Conservation (phyloP, 2,329 filamentous ascomycete species). For the Stagonosporopsis cucurbitacearum region DNA sequence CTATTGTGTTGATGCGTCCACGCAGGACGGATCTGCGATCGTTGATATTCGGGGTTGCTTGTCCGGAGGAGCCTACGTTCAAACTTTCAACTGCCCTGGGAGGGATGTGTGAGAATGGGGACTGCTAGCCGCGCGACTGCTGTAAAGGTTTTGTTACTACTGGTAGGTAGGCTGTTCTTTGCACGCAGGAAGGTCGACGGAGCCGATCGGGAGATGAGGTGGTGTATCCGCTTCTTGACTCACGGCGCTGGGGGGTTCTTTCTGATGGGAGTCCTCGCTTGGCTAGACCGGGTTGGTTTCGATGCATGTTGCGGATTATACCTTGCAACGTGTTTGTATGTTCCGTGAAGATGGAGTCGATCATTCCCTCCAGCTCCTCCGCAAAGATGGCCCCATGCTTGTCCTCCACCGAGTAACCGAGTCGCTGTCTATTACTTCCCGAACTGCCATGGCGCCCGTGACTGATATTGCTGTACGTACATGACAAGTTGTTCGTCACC, state of each 20-base stretch:
- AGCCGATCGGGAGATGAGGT: constrained; percentile 8
- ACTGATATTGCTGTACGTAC: constrained; percentile 10
- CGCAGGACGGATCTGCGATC: constrained; percentile 30
- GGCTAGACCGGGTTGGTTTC: constrained; percentile 26
- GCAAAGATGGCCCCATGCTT: constrained; percentile 37
- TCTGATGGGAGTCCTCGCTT: constrained; percentile 27
- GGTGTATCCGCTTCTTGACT: constrained; percentile 7
- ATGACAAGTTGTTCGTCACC: constrained; percentile 21
- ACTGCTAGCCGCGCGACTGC: constrained; percentile 20
- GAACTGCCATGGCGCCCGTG: neutral
- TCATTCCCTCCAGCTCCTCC: constrained; percentile 47
- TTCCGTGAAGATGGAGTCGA: constrained; percentile 52
- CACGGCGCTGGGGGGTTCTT: constrained; percentile 26
- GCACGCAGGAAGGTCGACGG: neutral
- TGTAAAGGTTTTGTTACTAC: neutral
- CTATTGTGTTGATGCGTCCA: constrained; percentile 37
- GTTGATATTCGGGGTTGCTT: constrained; percentile 41
- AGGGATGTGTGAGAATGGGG: constrained; percentile 18
- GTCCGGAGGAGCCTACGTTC: constrained; percentile 33
- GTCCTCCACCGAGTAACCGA: constrained; percentile 24
- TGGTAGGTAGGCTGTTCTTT: neutral
- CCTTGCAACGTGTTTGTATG: constrained; percentile 47
- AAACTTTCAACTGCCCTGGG: constrained; percentile 36
- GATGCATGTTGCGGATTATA: constrained; percentile 49
- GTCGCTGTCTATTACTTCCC: constrained; percentile 21